Evolutionary conservation across 2,329 filamentous ascomycete species (phyloP), one percentile per base, ranked within the genome.

Genomic region (Lachnum nothofagi): DNA sequence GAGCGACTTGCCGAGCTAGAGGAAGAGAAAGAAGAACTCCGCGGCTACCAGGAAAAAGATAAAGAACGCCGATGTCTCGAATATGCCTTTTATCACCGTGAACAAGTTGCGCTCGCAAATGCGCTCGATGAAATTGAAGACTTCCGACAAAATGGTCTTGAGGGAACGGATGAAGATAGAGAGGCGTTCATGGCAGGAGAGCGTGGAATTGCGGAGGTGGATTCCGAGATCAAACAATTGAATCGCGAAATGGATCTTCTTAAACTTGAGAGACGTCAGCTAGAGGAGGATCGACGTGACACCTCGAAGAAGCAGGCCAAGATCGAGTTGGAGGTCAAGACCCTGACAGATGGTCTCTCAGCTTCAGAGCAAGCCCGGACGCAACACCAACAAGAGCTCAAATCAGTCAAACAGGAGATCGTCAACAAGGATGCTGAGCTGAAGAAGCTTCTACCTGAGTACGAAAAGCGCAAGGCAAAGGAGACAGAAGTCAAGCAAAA

Each of bases 1-100:
- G 88, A 94, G 62, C 83, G 93, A 45, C 75, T 98, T 46, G 77
- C 75, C 33, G 93, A 98, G 68, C 76, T 98, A 0, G 93, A 98
- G 67, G 91, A 95, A 65, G 93, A 98, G 68, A 97, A 97, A 67
- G 90, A 96, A 63, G 94, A 98, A 68, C 75, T 98, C 33, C 83
- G 90, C 39, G 90, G 85, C 6, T 98, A 91, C 65, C 93, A 97
- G 67, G 90, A 95, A 52, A 95, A 94, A 66, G 93, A 98, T 61
- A 83, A 87, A 49, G 91, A 98, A 68, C 82, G 90, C 51, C 79
- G 91, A 56, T 96, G 91, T 65, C 76, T 98, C 39, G 89, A 97
- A 67, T 97, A 97, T 65, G 93, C 91, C 0, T 91, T 95, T 61
- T 90, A 95, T 68, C 85, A 93, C 59, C 85, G 88, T 53, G 89